Percentiles rank a stretch among this genome's conserved stretches.
Conservation (phyloP, 1,284 basidiomycete species). For the Fomitiporia mediterranea region DNA sequence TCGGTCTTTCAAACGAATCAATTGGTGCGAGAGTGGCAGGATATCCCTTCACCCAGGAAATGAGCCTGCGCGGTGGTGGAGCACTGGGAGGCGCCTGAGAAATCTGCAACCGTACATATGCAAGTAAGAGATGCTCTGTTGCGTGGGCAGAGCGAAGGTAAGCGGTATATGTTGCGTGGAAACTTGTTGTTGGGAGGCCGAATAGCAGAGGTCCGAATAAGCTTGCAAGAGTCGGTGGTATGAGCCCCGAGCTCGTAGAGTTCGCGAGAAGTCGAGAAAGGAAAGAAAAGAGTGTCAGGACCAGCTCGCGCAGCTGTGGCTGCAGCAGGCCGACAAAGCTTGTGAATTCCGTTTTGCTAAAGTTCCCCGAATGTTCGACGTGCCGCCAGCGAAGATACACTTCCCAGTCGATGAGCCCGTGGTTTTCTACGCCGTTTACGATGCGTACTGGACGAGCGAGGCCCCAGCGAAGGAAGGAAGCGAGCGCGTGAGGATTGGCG, state of each 20-base stretch:
- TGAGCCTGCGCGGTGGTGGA: constrained; percentile 71
- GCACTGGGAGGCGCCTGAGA: constrained; percentile 49
- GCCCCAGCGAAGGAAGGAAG: constrained; percentile 84
- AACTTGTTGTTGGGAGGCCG: constrained; percentile 58
- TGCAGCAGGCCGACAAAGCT: constrained; percentile 53
- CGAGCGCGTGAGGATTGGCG: constrained; percentile 80
- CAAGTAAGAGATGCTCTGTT: constrained; percentile 82
- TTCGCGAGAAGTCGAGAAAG: constrained; percentile 78
- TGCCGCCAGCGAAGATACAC: constrained; percentile 68
- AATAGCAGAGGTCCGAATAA: constrained; percentile 86
- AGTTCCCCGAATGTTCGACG: constrained; percentile 29
- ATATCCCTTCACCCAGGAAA: constrained; percentile 85
- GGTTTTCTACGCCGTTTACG: constrained; percentile 59
- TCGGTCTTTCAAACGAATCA: constrained; percentile 35
- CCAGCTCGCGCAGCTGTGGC: constrained; percentile 51
- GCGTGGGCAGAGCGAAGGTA: constrained; percentile 81
- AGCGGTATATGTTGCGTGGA: constrained; percentile 73
- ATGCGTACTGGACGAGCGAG: constrained; percentile 67
- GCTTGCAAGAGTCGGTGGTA: constrained; percentile 78
- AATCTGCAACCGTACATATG: constrained; percentile 80
- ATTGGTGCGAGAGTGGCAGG: constrained; percentile 55
- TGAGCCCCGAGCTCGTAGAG: constrained; percentile 75
- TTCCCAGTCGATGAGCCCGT: constrained; percentile 75
- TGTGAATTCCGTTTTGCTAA: constrained; percentile 66
- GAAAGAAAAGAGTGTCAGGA: constrained; percentile 67